Base-by-base conservation (phyloP, 2,329 filamentous ascomycete genomes). In the Periconia sp. region DNA sequence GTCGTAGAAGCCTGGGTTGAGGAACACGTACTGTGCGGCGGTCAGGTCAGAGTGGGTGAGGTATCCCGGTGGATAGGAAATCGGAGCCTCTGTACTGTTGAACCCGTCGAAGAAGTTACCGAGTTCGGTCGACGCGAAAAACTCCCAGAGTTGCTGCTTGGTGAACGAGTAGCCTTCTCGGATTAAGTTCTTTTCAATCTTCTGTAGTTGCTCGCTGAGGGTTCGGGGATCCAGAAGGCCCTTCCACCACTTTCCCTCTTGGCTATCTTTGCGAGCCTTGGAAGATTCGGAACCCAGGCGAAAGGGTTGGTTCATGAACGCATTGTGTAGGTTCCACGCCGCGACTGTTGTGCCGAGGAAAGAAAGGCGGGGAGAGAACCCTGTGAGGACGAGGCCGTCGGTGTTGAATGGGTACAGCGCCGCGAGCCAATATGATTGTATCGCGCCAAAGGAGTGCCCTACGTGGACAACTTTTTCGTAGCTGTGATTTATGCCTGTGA, bases 391-490 rank as follows among this genome's bases (percentile, higher is more conserved):
- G 41, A 88, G 75, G 40, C 79, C 83, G 56, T 87, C 80, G 37
- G 81, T 83, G 52, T 82, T 72, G 50, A 76, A 64, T 1, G 84
- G 83, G 61, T 84, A 74, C 53, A 74, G 65, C 45, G 77, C 77
- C 8, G 81, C 79, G 18, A 88, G 75, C 45, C 73, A 77, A 69
- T 84, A 86, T 2, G 79, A 81, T 60, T 84, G 81, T 6, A 79
- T 71, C 0, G 84, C 85, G 31, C 86, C 86, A 60, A 85, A 88
- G 0, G 82, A 85, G 74, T 89, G 85, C 13, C 85, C 86, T 15
- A 86, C 76, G 65, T 88, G 85, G 9, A 85, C 74, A 20, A 84
- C 72, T 62, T 81, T 76, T 9, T 71, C 49, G 59, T 75, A 78
- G 2, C 56, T 41, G 45, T 68, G 59, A 27, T 65, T 65, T n/a